Evolutionary conservation across 345 rosid species (phyloP).

Genomic region (Citropsis articulata): DNA sequence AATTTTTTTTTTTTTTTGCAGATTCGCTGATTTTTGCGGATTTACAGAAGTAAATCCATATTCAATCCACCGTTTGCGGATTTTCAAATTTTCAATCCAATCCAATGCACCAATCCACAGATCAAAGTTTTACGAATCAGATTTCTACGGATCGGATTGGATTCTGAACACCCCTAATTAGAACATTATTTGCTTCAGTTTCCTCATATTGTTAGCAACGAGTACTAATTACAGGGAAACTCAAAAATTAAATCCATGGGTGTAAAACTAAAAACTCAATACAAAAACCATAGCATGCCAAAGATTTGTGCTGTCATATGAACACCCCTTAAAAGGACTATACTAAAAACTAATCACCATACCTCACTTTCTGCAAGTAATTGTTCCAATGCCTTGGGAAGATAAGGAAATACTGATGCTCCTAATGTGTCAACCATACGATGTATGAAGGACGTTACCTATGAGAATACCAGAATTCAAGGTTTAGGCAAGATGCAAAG

Average conservation of each 20-base stretch:
- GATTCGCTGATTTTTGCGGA: too few species aligned
- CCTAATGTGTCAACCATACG: conserved; percentile 98
- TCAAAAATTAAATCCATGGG: not conserved
- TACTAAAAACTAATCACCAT: conserved; percentile 4
- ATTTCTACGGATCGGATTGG: too few species aligned
- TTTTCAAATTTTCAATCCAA: too few species aligned
- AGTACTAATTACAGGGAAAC: not conserved
- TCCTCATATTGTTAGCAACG: not conserved
- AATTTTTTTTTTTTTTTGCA: too few species aligned
- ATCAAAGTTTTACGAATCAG: too few species aligned
- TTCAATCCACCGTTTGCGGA: too few species aligned
- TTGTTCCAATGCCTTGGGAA: conserved; percentile 87
- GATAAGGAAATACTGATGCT: conserved; percentile 85
- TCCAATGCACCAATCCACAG: too few species aligned
- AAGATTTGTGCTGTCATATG: not conserved
- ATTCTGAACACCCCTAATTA: too few species aligned
- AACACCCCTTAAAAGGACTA: not conserved
- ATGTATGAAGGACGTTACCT: conserved; percentile 94
- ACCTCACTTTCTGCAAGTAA: conserved; percentile 95
- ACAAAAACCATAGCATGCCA: not conserved
- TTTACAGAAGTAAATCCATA: too few species aligned
- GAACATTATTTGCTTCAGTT: not conserved
- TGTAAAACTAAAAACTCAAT: not conserved
- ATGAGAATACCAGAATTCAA: conserved; percentile 19
- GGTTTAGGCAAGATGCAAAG: conserved; percentile 15